A percentile compares a stretch with the other conserved stretches of the same genome.
Evolutionary conservation across 805 yeast genomes (phyloP).

Genomic region (Teunomyces stri): DNA sequence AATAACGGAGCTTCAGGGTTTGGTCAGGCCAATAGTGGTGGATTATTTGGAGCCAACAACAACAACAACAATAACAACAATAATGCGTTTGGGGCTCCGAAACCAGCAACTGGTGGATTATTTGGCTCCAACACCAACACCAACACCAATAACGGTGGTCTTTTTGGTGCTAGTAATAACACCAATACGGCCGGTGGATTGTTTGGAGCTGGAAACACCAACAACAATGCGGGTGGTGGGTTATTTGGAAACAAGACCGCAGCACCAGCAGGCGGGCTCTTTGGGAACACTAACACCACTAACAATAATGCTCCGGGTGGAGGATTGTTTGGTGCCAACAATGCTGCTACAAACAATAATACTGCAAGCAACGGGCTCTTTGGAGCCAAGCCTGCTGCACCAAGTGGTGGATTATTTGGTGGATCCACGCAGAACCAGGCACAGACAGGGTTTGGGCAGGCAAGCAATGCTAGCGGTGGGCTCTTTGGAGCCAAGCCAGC

Average conservation of each 20-base stretch:
- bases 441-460: conserved; percentile 23
- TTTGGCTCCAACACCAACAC: conserved; percentile 12
- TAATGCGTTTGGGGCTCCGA: conserved; percentile 6
- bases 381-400: conserved; percentile 10
- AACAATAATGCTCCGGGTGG: conserved; percentile 2
- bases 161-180: conserved; percentile 16
- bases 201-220: conserved; percentile 17
- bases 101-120: conserved; percentile 13
- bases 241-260: conserved; percentile 17
- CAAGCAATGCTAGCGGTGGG: conserved; percentile 17
- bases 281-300: conserved; percentile 10
- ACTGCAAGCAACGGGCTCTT: conserved; percentile 9
- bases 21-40: conserved; percentile 23
- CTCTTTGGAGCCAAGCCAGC: conserved; percentile 21
- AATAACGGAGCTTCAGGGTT: conserved; percentile 8
- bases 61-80: conserved; percentile 14
- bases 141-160: conserved; percentile 16
- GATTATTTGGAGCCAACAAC: conserved; percentile 27
- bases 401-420: conserved; percentile 23
- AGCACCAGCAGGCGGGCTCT: conserved; percentile 9
- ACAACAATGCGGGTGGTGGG: conserved; percentile 17
- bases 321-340: conserved; percentile 8
- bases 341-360: conserved; percentile 2
- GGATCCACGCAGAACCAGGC: conserved; percentile 28
- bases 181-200: conserved; percentile 22